Evolutionary conservation across 306 rosid genomes (phyloP), one percentile per base, ranked within the genome.

Genomic region (Dalbergia cochinchinensis): DNA sequence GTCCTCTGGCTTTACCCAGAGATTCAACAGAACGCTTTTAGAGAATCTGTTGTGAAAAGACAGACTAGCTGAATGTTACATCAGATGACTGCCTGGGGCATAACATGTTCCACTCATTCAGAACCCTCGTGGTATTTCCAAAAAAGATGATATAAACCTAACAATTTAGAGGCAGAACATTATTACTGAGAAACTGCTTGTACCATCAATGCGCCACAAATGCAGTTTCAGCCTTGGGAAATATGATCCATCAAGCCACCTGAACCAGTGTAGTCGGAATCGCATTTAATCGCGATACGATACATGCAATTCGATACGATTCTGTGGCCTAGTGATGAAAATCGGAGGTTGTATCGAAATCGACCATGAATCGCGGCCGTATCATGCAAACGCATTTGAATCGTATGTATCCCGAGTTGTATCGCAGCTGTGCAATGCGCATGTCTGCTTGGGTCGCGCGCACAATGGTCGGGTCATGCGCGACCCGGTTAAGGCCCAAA

Each of bases 141-240:
- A 58, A 20, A 44, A 16, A 57, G 20, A 73, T 41, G 41, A 7
- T 51, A 41, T 20, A 66, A 19, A 44, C 33, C 48, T 59, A 65
- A 26, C 7, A 48, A 35, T 51, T 60, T 4, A 13, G 15, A 60
- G 39, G 22, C 19, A 61, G 45, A 50, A 58, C 60, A 63, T 26
- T 4, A 44, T 33, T 59, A 26, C 70, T 22, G 19, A 48, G 31
- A 58, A 77, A 16, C 47, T 16, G 67, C 80, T 72, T 12, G 63
- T 22, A 64, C 55, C 37, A 82, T 12, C 11, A 50, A 42, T 62
- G 74, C 61, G 63, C 57, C 8, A 54, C 19, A 71, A 71, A 64
- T 65, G 54, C 47, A 77, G 69, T 39, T 68, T 77, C 61, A 71
- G 22, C 54, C 50, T 35, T 48, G 18, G 76, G 18, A 18, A 53